phyloP scores from a whole-genome alignment of 2,329 filamentous ascomycete genomes.

The Juglanconis sp. region DNA sequence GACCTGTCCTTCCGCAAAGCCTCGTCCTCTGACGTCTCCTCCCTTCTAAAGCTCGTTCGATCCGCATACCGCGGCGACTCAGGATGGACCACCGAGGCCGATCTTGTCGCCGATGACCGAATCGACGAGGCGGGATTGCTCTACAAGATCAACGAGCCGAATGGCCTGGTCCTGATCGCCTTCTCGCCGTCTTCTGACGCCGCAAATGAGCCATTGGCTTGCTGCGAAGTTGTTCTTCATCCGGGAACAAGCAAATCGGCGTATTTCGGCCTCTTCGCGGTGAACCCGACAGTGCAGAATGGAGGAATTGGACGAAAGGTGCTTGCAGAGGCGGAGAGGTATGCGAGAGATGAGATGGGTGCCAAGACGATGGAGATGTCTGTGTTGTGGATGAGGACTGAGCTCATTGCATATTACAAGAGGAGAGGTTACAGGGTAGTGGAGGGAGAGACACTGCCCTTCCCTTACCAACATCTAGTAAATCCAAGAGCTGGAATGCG shows the following conservation, averaged over 20 bases:
- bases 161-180: conserved; percentile 34
- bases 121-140: conserved; percentile 36
- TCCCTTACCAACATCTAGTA: conserved; percentile 38
- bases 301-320: conserved; percentile 42
- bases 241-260: conserved; percentile 24
- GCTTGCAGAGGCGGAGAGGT: conserved; percentile 38
- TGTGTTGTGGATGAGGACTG: conserved; percentile 40
- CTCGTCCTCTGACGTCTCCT: conserved; percentile 28
- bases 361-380: conserved; percentile 38
- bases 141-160: conserved; percentile 37
- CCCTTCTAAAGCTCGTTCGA: conserved; percentile 36
- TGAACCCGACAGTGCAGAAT: conserved; percentile 39
- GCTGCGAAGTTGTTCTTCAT: conserved; percentile 39
- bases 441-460: conserved; percentile 35
- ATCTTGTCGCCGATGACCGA: conserved; percentile 40
- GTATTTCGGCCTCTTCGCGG: conserved; percentile 49
- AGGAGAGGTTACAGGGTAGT: conserved; percentile 40
- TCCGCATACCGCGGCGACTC: conserved; percentile 43
- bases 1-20: conserved; percentile 36
- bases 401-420: conserved; percentile 45
- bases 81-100: conserved; percentile 47
- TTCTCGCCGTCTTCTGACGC: conserved; percentile 1
- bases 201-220: conserved; percentile 32
- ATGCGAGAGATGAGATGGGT: conserved; percentile 32
- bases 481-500: conserved; percentile 32